Evolutionary conservation across 106 monocot species (phyloP).

Genomic region (Iris macrosiphon): DNA sequence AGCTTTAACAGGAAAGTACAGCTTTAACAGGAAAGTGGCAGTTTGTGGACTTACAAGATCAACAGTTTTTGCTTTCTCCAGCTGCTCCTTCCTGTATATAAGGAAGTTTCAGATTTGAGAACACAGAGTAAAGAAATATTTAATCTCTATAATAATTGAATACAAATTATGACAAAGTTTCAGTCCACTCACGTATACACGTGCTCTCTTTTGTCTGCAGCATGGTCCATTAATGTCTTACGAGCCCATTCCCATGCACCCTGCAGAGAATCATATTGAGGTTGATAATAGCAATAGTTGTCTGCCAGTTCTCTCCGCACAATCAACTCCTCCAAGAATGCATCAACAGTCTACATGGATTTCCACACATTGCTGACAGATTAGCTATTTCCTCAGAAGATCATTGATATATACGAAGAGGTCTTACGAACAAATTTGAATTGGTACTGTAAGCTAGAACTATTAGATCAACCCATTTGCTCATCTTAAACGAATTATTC

Average conservation of each 20-base stretch:
- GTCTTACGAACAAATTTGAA: no score
- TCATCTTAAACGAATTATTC: no score
- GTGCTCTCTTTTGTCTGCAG: conserved; percentile 75
- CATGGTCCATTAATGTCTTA: conserved; percentile 88
- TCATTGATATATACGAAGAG: no score
- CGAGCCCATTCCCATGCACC: conserved; percentile 98
- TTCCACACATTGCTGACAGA: neutral
- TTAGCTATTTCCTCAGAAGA: no score
- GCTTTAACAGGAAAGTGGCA: neutral
- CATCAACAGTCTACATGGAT: conserved; percentile 73
- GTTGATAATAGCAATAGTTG: conserved; percentile 94
- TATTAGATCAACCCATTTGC: no score
- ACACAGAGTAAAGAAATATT: neutral
- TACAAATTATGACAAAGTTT: neutral
- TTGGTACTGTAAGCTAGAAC: no score
- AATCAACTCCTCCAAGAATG: conserved; percentile 95
- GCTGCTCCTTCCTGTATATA: conserved; percentile 71
- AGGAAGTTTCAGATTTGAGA: neutral
- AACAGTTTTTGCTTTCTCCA: conserved; percentile 82
- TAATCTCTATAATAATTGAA: neutral
- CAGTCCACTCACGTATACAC: conserved; percentile 72
- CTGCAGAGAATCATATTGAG: conserved; percentile 75
- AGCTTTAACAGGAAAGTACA: no score
- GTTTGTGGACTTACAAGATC: conserved; percentile 49
- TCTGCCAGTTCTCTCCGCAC: conserved; percentile 91